Evolutionary conservation across 2,329 filamentous ascomycete species (phyloP), one percentile per base, ranked within the genome.

Genomic region (Neofusicoccum parvum): DNA sequence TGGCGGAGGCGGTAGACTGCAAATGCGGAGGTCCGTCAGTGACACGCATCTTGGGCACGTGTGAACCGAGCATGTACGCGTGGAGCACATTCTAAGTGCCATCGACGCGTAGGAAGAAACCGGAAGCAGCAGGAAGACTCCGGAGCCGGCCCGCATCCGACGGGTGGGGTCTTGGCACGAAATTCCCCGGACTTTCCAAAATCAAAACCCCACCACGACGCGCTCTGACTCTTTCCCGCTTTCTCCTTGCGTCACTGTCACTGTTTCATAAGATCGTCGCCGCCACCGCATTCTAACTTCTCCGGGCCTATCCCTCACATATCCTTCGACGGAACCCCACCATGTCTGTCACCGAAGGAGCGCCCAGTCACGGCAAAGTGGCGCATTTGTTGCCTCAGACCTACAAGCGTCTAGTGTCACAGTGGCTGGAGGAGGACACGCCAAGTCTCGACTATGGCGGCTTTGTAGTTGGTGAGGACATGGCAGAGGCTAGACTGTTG

Each of bases 361-460:
- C 86, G 14, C 82, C 85, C 12, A 75, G 78, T 59, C 82, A 88
- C 70, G 88, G 88, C 69, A 83, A 85, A 65, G 82, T 88, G 39
- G 83, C 86, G 17, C 88, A 96, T 76, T 87, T 98, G 69, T 88
- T 98, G 49, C 94, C 94, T 0, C 86, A 89, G 23, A 91, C 89
- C 69, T 97, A 92, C 88, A 96, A 94, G 77, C 85, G 88, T 58
- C 86, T 89, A 70, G 87, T 97, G 68, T 86, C 89, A 27, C 81
- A 86, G 73, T 99, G 95, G 95, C 90, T 97, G 14, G 91, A 93
- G 73, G 95, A 99, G 80, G 95, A 99, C 81, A 96, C 93, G 3
- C 95, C 95, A 4, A 95, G 92, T 62, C 94, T 97, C 80, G 95
- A 99, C 83, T 97, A 97, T 77, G 95, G 92, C 73, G 95, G 95